Evolutionary conservation across 352 stramenopile genomes (phyloP), one percentile per base, ranked within the genome.

Genomic region (Phytophthora citricola): DNA sequence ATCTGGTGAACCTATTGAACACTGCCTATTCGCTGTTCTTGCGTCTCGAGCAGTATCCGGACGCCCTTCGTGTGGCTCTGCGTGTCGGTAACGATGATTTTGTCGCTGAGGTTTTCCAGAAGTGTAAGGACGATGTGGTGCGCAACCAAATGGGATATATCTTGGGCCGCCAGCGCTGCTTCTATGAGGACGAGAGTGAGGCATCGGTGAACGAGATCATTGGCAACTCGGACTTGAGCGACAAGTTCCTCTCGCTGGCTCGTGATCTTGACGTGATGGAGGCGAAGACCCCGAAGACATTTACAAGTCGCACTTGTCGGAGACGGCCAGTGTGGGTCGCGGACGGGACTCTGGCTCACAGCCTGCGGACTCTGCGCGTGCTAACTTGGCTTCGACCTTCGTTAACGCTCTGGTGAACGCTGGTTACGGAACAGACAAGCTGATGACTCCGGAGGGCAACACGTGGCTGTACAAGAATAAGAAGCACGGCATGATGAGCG

Each of bases 381-480:
- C 97, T 31, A 99, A 99, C 76, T 87, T 99, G 56, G 98, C 98
- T 7, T 99, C 97, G 45, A 99, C 97, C 3, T 99, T 99, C 78
- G 98, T 99, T 22, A 99, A 99, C 74, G 98, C 97, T 34, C 98
- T 99, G 68, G 98, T 99, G 17, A 99, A 99, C 77, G 95, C 96
- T 36, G 97, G 97, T 2, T 99, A 99, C 77, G 89, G 97, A 60
- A 97, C 95, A 17, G 98, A 99, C 77, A 99, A 99, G 72, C 77
- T 98, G 15, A 92, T 98, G 75, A 97, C 90, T 0, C 91, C 91
- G 0, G 93, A 99, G 36, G 90, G 84, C 53, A 99, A 97, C 72
- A 96, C 96, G 50, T 99, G 98, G 98, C 73, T 99, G 27, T 99
- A 99, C 85, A 99, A 99, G 81, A 99, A 99, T 89, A 99, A 99